These are phyloP conservation scores for Aspergillus felis DNA, from an alignment of 2,329 filamentous ascomycete genomes.

Conservation along the genomic window DNA sequence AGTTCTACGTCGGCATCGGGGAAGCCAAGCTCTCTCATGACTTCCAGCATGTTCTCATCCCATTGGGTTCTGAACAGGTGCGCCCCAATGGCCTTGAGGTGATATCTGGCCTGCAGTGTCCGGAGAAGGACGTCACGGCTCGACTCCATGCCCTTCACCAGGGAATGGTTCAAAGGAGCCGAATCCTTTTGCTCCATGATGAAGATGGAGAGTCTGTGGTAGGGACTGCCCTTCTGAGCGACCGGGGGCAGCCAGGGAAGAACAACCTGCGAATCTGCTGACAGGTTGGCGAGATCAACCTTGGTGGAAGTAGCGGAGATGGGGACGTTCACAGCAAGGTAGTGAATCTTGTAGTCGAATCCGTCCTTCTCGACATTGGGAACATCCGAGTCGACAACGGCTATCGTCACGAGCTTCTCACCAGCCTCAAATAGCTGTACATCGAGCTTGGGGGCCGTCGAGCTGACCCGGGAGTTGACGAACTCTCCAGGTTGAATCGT, in stretches of 20 bases:
- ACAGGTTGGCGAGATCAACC: conserved; percentile 62
- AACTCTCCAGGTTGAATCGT: conserved; percentile 73
- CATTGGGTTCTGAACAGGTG: conserved; percentile 84
- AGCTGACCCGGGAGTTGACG: conserved; percentile 69
- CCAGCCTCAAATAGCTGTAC: conserved; percentile 83
- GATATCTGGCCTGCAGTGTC: conserved; percentile 67
- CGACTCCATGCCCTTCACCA: conserved; percentile 49
- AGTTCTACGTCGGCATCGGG: conserved; percentile 79
- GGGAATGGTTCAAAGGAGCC: conserved; percentile 54
- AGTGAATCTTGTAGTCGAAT: conserved; percentile 82
- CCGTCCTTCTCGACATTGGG: conserved; percentile 70
- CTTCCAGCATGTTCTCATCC: conserved; percentile 81
- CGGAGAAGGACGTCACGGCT: conserved; percentile 71
- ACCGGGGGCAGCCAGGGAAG: conserved; percentile 80
- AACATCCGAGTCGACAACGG: conserved; percentile 85
- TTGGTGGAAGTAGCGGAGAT: conserved; percentile 58
- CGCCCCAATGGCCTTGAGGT: conserved; percentile 70
- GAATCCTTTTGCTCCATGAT: conserved; percentile 73
- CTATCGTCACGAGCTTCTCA: conserved; percentile 76
- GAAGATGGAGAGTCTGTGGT: conserved; percentile 83
- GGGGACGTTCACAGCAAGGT: conserved; percentile 71
- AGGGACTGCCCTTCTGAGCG: conserved; percentile 83
- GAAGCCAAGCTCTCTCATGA: conserved; percentile 77
- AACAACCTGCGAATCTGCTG: conserved; percentile 62
- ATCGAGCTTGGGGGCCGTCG: conserved; percentile 68